These are phyloP conservation scores for Phytophthora agathidicida DNA, from an alignment of 352 stramenopile species.

Conservation along the genomic window DNA sequence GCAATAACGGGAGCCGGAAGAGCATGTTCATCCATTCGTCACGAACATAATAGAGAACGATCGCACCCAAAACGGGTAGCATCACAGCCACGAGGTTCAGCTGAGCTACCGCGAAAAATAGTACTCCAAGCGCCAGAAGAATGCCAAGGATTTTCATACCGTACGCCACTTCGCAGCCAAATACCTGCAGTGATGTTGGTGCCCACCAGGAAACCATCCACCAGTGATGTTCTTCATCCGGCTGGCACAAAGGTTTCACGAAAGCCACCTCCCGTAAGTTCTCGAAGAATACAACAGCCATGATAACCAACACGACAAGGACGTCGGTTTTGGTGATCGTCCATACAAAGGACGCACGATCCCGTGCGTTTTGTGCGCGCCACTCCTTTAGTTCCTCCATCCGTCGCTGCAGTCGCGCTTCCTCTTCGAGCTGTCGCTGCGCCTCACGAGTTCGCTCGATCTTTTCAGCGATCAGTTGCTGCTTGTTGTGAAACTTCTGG, in stretches of 20 bases:
- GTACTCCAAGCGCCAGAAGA: slow-evolving; percentile 44
- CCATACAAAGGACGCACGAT: slow-evolving; percentile 59
- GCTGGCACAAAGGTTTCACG: slow-evolving; percentile 62
- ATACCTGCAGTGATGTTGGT: slow-evolving; percentile 58
- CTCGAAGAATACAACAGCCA: slow-evolving; percentile 81
- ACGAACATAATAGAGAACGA: slow-evolving; percentile 67
- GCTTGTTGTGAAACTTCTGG: slow-evolving; percentile 73
- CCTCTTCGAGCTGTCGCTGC: slow-evolving; percentile 56
- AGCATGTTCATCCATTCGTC: slow-evolving; percentile 87
- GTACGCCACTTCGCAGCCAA: slow-evolving; percentile 76
- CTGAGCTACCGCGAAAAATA: slow-evolving; percentile 68
- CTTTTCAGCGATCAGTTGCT: slow-evolving; percentile 68
- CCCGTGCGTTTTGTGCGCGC: slow-evolving; percentile 35
- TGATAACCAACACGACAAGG: slow-evolving; percentile 75
- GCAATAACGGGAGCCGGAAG: slow-evolving; percentile 64
- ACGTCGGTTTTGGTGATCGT: slow-evolving; percentile 73
- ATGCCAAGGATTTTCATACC: slow-evolving; percentile 63
- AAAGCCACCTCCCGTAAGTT: slow-evolving; percentile 65
- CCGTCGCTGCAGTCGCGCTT: slow-evolving; percentile 39
- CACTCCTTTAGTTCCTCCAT: slow-evolving; percentile 44
- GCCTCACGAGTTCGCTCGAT: slow-evolving; percentile 58
- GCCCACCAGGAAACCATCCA: slow-evolving; percentile 68
- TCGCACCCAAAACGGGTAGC: slow-evolving; percentile 48
- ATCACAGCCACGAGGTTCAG: slow-evolving; percentile 68
- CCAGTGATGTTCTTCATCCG: slow-evolving; percentile 49